Evolutionary conservation across 768 basidiomycete genomes (phyloP).

Genomic region (Lactarius hatsudake): DNA sequence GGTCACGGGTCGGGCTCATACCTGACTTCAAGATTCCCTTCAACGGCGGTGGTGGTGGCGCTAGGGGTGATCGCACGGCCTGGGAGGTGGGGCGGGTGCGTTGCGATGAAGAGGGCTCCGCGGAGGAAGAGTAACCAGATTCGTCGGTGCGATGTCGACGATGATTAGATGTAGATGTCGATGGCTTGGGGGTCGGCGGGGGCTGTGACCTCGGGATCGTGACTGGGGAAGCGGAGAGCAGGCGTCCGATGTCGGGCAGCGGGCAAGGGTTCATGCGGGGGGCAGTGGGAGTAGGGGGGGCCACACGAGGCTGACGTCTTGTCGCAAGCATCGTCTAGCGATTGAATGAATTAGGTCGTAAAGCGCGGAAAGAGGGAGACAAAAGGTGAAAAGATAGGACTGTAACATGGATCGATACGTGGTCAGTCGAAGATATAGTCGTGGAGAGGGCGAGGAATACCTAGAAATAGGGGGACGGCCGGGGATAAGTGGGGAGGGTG

Average conservation of each 20-base stretch:
- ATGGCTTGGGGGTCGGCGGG: not conserved
- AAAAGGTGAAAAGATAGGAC: slow-evolving; percentile 4
- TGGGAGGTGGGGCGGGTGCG: slow-evolving; percentile 15
- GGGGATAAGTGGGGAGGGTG: slow-evolving; percentile 2
- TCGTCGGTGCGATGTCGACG: slow-evolving; percentile 14
- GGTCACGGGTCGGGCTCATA: slow-evolving; percentile 9
- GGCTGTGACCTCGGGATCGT: slow-evolving; percentile 6
- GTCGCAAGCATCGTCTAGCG: slow-evolving; percentile 17
- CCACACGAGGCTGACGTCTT: not conserved
- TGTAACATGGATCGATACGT: not conserved
- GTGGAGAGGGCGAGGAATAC: slow-evolving; percentile 5
- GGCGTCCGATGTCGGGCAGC: slow-evolving; percentile 18
- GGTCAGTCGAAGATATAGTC: slow-evolving; percentile 1
- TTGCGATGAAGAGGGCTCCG: slow-evolving; percentile 11
- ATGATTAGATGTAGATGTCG: slow-evolving; percentile 2
- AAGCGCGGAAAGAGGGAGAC: slow-evolving; percentile 3
- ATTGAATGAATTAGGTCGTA: slow-evolving; percentile 20
- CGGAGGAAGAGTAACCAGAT: slow-evolving; percentile 22
- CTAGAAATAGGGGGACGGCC: slow-evolving; percentile 8
- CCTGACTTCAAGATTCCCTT: slow-evolving; percentile 28
- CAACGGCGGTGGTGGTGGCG: slow-evolving; percentile 1
- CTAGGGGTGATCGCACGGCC: slow-evolving; percentile 9
- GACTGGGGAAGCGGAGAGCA: not conserved
- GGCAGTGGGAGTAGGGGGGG: slow-evolving; percentile 11
- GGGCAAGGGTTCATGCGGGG: slow-evolving; percentile 26